A percentile compares a stretch with the other conserved stretches of the same genome.
phyloP scores from a whole-genome alignment of 1,139 yeast genomes.

The Zygosaccharomyces pseudobailii region DNA sequence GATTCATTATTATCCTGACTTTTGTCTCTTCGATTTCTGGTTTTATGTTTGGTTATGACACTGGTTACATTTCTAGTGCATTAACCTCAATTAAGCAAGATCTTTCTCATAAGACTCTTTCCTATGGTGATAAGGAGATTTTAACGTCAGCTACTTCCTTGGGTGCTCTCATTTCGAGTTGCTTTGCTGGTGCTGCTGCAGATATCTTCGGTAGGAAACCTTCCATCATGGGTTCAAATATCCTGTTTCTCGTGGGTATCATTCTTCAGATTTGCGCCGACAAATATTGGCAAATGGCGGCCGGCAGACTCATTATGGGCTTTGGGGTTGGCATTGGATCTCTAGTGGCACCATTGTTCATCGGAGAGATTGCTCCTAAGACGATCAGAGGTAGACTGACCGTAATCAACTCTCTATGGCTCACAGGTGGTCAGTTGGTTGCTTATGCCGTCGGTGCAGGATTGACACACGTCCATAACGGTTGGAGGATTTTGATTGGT shows the following conservation, averaged over 20 bases:
- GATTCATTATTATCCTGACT: constrained; percentile 63
- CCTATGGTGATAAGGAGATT: constrained; percentile 77
- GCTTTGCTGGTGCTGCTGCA: constrained; percentile 73
- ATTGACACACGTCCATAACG: constrained; percentile 62
- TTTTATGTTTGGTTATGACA: constrained; percentile 94
- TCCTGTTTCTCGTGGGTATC: constrained; percentile 78
- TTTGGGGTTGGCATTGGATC: constrained; percentile 96
- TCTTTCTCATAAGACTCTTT: constrained; percentile 48
- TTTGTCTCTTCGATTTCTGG: constrained; percentile 86
- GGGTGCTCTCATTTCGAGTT: constrained; percentile 80
- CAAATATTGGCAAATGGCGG: constrained; percentile 85
- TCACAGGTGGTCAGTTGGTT: constrained; percentile 84
- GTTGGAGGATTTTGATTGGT: constrained; percentile 93
- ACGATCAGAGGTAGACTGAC: constrained; percentile 84
- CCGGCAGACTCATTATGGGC: constrained; percentile 87
- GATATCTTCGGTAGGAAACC: constrained; percentile 79
- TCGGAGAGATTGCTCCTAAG: constrained; percentile 89
- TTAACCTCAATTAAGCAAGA: constrained; percentile 79
- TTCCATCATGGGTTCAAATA: constrained; percentile 72
- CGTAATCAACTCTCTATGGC: constrained; percentile 42
- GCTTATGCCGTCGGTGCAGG: constrained; percentile 96
- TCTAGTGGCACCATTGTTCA: constrained; percentile 82
- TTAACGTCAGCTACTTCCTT: constrained; percentile 94
- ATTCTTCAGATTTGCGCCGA: constrained; percentile 74
- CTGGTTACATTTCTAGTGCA: constrained; percentile 93